Evolutionary conservation across 306 rosid species (phyloP).

Genomic region (Argentina anserina): DNA sequence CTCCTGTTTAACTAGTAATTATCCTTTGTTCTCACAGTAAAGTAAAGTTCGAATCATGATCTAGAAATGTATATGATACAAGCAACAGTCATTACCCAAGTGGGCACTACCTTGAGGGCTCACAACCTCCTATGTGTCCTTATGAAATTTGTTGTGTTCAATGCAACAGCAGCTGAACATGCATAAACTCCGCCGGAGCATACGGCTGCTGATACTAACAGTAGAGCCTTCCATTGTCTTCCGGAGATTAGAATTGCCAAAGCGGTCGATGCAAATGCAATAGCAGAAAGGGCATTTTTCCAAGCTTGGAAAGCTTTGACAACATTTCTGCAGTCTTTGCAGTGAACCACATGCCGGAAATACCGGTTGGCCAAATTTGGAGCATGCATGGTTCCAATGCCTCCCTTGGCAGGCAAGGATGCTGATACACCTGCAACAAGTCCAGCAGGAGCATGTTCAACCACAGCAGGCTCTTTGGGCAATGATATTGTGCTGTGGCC

Average conservation of each 20-base stretch:
- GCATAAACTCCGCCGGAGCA: slow-evolving; percentile 64
- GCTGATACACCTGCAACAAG: slow-evolving; percentile 72
- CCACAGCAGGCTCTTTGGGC: slow-evolving; percentile 85
- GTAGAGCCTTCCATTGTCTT: slow-evolving; percentile 75
- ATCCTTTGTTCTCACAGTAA: neutral
- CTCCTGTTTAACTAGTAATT: neutral
- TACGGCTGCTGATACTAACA: slow-evolving; percentile 49
- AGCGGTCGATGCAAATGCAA: slow-evolving; percentile 41
- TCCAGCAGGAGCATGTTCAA: slow-evolving; percentile 94
- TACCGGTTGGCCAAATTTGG: slow-evolving; percentile 81
- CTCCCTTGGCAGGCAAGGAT: slow-evolving; percentile 78
- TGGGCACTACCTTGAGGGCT: slow-evolving; percentile 2
- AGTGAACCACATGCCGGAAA: slow-evolving; percentile 83
- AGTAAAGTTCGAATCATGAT: neutral
- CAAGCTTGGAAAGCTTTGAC: slow-evolving; percentile 73
- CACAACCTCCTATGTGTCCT: slow-evolving; percentile 86
- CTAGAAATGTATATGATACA: neutral
- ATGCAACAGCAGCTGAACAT: slow-evolving; percentile 55
- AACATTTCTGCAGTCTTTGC: slow-evolving; percentile 62
- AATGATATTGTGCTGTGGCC: slow-evolving; percentile 81
- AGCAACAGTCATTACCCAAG: neutral
- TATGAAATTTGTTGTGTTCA: slow-evolving; percentile 87
- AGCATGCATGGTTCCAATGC: slow-evolving; percentile 72
- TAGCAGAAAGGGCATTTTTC: slow-evolving; percentile 63
- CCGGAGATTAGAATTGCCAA: slow-evolving; percentile 63